A percentile compares a stretch with the other conserved stretches of the same genome.
phyloP scores from a whole-genome alignment of 768 basidiomycete genomes.

The Auriscalpium vulgare region DNA sequence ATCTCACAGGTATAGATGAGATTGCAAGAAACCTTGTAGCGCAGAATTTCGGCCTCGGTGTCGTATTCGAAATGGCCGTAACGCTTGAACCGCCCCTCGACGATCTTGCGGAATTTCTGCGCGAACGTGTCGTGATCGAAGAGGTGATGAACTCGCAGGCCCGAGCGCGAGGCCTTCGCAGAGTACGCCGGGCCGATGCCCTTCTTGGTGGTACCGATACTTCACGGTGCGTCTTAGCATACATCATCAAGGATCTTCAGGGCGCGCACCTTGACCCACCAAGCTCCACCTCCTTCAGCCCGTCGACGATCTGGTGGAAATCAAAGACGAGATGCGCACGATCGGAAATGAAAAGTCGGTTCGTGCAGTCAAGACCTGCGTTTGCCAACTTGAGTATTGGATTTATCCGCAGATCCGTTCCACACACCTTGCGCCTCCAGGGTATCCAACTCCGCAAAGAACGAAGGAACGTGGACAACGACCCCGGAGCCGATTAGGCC shows the following conservation, averaged over 20 bases:
- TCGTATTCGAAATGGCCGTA: conserved; percentile 98
- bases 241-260: neutral
- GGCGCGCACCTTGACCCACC: conserved; percentile 63
- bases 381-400: neutral
- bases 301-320: conserved; percentile 99
- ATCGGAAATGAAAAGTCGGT: conserved; percentile 88
- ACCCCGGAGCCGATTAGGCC: conserved; percentile 92
- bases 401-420: too few relatives aligned
- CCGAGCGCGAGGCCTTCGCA: conserved; percentile 92
- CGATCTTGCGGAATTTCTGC: conserved; percentile 86
- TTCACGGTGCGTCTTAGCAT: conserved; percentile 22
- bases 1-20: neutral
- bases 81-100: conserved; percentile 96
- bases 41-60: conserved; percentile 89
- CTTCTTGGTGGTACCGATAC: conserved; percentile 96
- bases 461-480: conserved; percentile 93
- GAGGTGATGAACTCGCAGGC: conserved; percentile 92
- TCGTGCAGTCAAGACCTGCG: conserved; percentile 76
- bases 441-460: conserved; percentile 88
- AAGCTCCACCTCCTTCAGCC: conserved; percentile 94
- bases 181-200: conserved; percentile 99
- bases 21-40: conserved; percentile 66
- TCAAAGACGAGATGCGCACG: conserved; percentile 97
- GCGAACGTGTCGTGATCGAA: conserved; percentile 84
- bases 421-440: conserved; percentile 71